Evolutionary conservation across 1,284 basidiomycete genomes (phyloP), one percentile per base, ranked within the genome.

Genomic region (Trichosporon ovoides): DNA sequence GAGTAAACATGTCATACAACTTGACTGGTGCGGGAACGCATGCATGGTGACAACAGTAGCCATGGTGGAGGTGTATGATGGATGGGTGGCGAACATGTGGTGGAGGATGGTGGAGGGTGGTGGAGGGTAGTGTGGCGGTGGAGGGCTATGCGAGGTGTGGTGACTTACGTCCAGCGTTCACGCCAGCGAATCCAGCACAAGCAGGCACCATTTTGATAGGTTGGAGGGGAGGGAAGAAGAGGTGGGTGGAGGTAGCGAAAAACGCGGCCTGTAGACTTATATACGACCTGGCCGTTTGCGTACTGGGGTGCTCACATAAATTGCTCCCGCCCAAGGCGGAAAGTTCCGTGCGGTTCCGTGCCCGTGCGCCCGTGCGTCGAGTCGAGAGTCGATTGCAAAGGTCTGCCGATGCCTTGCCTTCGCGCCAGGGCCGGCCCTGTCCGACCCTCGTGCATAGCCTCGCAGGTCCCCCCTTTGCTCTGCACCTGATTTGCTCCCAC

Each of bases 131-230:
- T 14, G 35, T 37, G 35, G 16, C 16, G 35, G 35, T 37, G 35
- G 35, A 37, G 35, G 28, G 43, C 22, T 31, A 40, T 13, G 40
- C 13, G 22, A 18, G 37, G 18, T 48, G 43, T 48, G 43, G 22
- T 16, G 24, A 48, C 43, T 48, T 48, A 48, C 43, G 43, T 48
- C 43, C 43, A 48, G 43, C 43, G 43, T 48, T 48, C 22, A 48
- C 43, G 43, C 43, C 43, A 48, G 43, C 43, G 43, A 48, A 48
- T 48, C 43, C 43, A 48, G 43, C 43, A 48, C 43, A 48, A 48
- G 43, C 43, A 48, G 43, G 43, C 43, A 52, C 50, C 34, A 52
- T 52, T 52, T 52, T 52, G 50, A 52, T 52, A 28, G 50, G 50
- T 28, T 28, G 50, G 35, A 20, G 34, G 50, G 34, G 16, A 35